Base-by-base conservation (phyloP, 192 early-diverging fungal genomes). In the Dimargaris verticillata region DNA sequence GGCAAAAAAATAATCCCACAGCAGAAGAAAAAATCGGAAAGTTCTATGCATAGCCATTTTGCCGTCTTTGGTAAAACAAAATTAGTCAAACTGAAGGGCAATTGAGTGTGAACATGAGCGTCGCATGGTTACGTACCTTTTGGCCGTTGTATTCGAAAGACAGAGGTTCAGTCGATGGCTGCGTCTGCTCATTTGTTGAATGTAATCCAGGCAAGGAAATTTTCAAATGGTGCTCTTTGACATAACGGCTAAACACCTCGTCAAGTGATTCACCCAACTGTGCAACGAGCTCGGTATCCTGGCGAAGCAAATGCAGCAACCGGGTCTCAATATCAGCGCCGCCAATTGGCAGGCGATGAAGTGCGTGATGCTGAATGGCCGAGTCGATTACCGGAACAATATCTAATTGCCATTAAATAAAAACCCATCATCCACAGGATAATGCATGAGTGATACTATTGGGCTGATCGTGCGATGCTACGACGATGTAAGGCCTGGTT, bases 341-440 rank as follows among this genome's bases (percentile, higher is more conserved):
- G 0, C 83, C 91, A 41, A 93, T 60, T 6, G 80, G 72, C 25
- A 89, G 70, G 14, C 79, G 78, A 2, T 78, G 69, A 28, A 76
- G 74, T 28, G 83, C 78, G 58, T 79, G 72, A 10, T 66, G 64
- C 46, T 84, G 76, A 15, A 93, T 70, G 49, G 64, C 65, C 46
- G 80, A 87, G 61, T 97, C 95, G 15, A 95, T 61, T 14, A 94
- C 72, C 3, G 90, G 81, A 6, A 84, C 81, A 59, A 97, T 74
- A 53, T 85, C 81, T 84, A 68, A 22, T 53, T 53, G 60, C 9
- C 25, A 5, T n/a, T 20, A 45, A 1, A 26, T 55, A 55, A 22
- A 22, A 44, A 3, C 46, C 20, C 64, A 15, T 5, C 38, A 49
- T 11, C 42, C 28, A 28, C 12, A 22, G 29, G 54, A 20, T 11